A percentile compares a stretch with the other conserved stretches of the same genome.
Evolutionary conservation across 257 asterid species (phyloP).

Genomic region (Cordia subcordata): DNA sequence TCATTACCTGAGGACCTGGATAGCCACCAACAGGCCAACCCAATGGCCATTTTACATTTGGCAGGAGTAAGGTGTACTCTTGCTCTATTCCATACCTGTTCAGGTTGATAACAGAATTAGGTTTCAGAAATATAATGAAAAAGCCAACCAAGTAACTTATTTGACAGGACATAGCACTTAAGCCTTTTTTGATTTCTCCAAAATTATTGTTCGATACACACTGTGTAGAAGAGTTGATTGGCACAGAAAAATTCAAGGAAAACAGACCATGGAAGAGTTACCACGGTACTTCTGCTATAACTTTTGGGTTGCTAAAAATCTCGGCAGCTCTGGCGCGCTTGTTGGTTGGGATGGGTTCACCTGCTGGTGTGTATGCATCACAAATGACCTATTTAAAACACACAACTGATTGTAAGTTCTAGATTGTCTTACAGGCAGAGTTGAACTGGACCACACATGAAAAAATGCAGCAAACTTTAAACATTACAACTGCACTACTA

Average conservation of each 20-base stretch:
- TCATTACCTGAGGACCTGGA: slow-evolving; percentile 94
- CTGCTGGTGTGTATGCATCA: slow-evolving; percentile 90
- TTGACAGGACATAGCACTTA: not conserved
- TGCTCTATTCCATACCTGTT: slow-evolving; percentile 92
- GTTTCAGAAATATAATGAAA: not conserved
- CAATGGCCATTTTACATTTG: slow-evolving; percentile 79
- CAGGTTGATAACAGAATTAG: slow-evolving; percentile 9
- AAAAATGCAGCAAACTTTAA: not conserved
- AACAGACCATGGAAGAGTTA: slow-evolving; percentile 16
- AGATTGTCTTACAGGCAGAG: not conserved
- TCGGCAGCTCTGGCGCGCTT: slow-evolving; percentile 88
- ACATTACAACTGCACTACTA: slow-evolving; percentile 1
- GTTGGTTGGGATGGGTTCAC: slow-evolving; percentile 97
- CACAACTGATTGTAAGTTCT: slow-evolving; percentile 1
- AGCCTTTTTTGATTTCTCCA: not conserved
- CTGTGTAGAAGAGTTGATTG: not conserved
- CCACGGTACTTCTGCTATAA: slow-evolving; percentile 87
- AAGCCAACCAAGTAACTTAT: not conserved
- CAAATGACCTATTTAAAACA: slow-evolving; percentile 66
- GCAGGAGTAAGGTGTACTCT: slow-evolving; percentile 87
- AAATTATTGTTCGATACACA: too few relatives aligned
- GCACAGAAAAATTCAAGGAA: not conserved
- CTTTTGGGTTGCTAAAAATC: slow-evolving; percentile 76
- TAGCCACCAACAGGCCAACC: slow-evolving; percentile 98
- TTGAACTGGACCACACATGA: not conserved